These are phyloP conservation scores for Phytophthora aleatoria DNA, from an alignment of 352 stramenopile species.

Conservation along the genomic window DNA sequence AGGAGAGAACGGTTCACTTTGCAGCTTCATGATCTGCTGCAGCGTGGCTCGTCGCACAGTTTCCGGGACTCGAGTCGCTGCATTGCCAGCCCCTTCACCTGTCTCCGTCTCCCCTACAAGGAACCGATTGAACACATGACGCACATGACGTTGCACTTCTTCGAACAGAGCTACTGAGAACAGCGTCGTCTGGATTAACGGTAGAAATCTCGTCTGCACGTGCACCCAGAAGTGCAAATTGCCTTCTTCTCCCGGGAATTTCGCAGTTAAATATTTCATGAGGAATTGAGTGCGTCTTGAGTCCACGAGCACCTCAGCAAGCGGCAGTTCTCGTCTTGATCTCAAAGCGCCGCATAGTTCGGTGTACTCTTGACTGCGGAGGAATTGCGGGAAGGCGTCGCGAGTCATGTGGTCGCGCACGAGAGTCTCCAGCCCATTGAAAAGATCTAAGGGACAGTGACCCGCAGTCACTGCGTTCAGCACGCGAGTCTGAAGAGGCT, in stretches of 20 bases:
- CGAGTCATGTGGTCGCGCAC: slow-evolving; percentile 52
- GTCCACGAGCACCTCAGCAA: slow-evolving; percentile 70
- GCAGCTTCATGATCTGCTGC: slow-evolving; percentile 69
- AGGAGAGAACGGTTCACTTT: slow-evolving; percentile 78
- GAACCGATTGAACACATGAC: slow-evolving; percentile 70
- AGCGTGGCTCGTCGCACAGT: slow-evolving; percentile 62
- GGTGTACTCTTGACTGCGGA: slow-evolving; percentile 47
- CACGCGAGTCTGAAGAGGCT: slow-evolving; percentile 40
- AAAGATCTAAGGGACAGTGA: slow-evolving; percentile 59
- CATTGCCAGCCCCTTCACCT: slow-evolving; percentile 7
- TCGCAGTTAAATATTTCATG: slow-evolving; percentile 47
- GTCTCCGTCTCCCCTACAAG: slow-evolving; percentile 36
- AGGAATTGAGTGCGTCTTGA: slow-evolving; percentile 59
- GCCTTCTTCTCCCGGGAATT: slow-evolving; percentile 36
- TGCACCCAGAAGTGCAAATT: slow-evolving; percentile 80
- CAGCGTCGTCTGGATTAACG: slow-evolving; percentile 60
- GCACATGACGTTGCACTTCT: slow-evolving; percentile 67
- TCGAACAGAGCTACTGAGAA: slow-evolving; percentile 80
- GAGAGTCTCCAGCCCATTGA: slow-evolving; percentile 58
- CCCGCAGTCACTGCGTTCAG: slow-evolving; percentile 30
- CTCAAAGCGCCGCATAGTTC: slow-evolving; percentile 63
- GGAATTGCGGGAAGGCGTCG: slow-evolving; percentile 61
- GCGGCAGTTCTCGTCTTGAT: slow-evolving; percentile 55
- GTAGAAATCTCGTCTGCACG: slow-evolving; percentile 73
- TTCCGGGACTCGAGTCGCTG: slow-evolving; percentile 51